These are phyloP conservation scores for Bruguiera sexangula DNA, from an alignment of 345 rosid genomes.

Conservation along the genomic window DNA sequence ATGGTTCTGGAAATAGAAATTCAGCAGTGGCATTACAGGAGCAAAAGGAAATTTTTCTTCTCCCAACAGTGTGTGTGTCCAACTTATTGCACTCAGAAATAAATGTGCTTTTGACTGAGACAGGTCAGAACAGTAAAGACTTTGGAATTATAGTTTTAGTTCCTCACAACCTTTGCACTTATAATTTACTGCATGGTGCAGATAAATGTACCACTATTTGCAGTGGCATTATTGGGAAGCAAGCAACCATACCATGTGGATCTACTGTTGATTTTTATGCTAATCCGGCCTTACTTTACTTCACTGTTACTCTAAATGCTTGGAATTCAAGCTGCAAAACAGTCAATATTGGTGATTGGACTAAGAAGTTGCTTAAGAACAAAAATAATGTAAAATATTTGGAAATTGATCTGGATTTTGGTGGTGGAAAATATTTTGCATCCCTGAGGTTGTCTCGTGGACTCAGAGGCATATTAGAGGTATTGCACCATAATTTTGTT, in stretches of 20 bases:
- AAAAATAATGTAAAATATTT: constrained; percentile 48
- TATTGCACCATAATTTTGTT: constrained; percentile 13
- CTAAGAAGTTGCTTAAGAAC: constrained; percentile 64
- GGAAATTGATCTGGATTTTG: constrained; percentile 82
- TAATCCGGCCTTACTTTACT: constrained; percentile 66
- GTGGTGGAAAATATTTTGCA: constrained; percentile 73
- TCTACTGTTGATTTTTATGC: constrained; percentile 74
- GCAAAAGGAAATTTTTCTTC: constrained; percentile 85
- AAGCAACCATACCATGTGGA: constrained; percentile 67
- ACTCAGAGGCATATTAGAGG: constrained; percentile 80
- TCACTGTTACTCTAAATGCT: constrained; percentile 58
- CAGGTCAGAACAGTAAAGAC: constrained; percentile 48
- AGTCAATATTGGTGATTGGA: constrained; percentile 81
- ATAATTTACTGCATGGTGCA: constrained; percentile 40
- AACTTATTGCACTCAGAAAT: constrained; percentile 69
- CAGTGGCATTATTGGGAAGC: constrained; percentile 53
- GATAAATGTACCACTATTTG: constrained; percentile 38
- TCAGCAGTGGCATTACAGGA: constrained; percentile 58
- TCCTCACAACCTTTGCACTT: constrained; percentile 4
- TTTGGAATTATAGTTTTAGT: constrained; percentile 16
- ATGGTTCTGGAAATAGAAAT: constrained; percentile 37
- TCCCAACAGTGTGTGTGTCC: constrained; percentile 79
- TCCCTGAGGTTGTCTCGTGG: constrained; percentile 81
- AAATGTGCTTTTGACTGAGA: constrained; percentile 59
- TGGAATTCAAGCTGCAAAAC: constrained; percentile 69